Evolutionary conservation across 2,329 filamentous ascomycete genomes (phyloP).

Genomic region (Mycogone perniciosa): DNA sequence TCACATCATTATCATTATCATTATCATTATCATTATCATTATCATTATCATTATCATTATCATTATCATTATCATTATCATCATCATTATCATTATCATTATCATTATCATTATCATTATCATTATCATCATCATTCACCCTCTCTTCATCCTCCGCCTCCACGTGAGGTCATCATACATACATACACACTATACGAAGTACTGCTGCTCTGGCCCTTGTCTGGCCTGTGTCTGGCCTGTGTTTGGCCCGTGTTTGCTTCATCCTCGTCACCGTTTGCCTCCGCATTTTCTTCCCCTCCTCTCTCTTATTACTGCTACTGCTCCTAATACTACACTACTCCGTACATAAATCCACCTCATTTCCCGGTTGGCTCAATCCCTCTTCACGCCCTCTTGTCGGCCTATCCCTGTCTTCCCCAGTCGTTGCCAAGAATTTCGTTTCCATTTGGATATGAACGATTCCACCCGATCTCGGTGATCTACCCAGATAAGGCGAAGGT

Average conservation of each 20-base stretch:
- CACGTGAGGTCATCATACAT: not conserved
- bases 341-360: too few species aligned
- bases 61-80: not conserved
- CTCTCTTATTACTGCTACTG: not conserved
- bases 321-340: conserved; percentile 3
- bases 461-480: conserved; percentile 12
- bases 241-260: not conserved
- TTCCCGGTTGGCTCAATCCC: too few species aligned
- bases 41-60: too few species aligned
- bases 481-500: conserved; percentile 1
- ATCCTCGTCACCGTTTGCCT: not conserved
- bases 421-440: not conserved
- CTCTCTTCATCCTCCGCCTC: not conserved
- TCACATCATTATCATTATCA: too few species aligned
- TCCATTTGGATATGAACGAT: conserved; percentile 3
- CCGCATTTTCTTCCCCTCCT: not conserved
- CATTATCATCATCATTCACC: not conserved
- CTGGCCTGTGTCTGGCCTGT: too few species aligned
- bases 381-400: too few species aligned
- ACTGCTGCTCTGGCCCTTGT: not conserved
- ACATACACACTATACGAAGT: too few species aligned
- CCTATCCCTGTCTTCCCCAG: conserved; percentile 4
- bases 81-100: not conserved
- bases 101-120: not conserved
- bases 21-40: too few species aligned